Percentiles rank a stretch among this genome's conserved stretches.
Conservation (phyloP, 345 rosid species). For the Fremontodendron californicum region DNA sequence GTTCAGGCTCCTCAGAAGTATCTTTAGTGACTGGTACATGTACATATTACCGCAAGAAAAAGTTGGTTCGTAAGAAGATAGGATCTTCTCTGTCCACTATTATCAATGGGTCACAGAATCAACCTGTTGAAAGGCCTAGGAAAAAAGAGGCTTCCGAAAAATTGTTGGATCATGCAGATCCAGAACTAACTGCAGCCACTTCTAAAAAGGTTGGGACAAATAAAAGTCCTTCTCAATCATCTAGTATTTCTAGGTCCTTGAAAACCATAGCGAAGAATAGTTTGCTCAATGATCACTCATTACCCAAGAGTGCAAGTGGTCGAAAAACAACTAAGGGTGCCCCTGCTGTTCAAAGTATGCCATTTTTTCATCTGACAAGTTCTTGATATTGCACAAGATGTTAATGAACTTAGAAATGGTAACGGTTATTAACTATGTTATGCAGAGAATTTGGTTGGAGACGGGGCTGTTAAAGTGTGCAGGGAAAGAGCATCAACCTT, state of each 20-base stretch:
- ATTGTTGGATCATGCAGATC: conserved; percentile 18
- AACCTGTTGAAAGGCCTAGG: conserved; percentile 33
- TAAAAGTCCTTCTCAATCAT: conserved; percentile 31
- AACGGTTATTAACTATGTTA: conserved; percentile 9
- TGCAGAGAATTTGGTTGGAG: conserved; percentile 34
- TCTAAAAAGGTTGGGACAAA: conserved; percentile 33
- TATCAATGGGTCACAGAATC: conserved; percentile 23
- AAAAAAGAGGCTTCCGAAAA: conserved; percentile 26
- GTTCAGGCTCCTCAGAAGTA: conserved; percentile 20
- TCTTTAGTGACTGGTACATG: conserved; percentile 37
- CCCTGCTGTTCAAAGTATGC: conserved; percentile 35
- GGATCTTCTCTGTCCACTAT: conserved; percentile 31
- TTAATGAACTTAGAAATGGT: conserved; percentile 5
- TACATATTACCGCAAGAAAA: conserved; percentile 54
- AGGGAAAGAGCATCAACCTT: conserved; percentile 31
- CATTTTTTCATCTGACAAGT: conserved; percentile 12
- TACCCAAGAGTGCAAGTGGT: conserved; percentile 31
- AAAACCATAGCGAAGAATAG: conserved; percentile 30
- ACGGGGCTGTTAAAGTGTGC: conserved; percentile 27
- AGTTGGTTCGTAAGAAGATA: conserved; percentile 35
- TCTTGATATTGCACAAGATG: conserved; percentile 2
- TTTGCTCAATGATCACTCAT: conserved; percentile 21
- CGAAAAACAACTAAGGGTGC: conserved; percentile 30
- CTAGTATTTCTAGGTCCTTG: conserved; percentile 25
- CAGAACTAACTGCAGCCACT: conserved; percentile 21